phyloP scores from a whole-genome alignment of 2,329 filamentous ascomycete genomes.

The Sporothrix variecibatus region DNA sequence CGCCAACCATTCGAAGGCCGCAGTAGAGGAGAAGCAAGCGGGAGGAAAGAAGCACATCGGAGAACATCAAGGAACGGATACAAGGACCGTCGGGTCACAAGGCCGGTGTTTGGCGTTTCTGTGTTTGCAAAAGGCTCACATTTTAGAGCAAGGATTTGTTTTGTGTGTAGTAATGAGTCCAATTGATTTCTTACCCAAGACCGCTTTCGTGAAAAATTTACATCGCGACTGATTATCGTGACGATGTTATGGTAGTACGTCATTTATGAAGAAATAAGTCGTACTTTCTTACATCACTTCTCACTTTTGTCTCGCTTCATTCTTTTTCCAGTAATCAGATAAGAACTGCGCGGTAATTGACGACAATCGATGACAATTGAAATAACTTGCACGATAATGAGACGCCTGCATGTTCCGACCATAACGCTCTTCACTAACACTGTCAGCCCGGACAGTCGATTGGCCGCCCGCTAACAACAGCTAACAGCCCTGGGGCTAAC shows the following conservation, averaged over 20 bases:
- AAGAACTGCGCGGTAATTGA: background rate
- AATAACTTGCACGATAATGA: too few relatives aligned
- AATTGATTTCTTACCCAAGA: background rate
- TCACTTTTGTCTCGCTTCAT: background rate
- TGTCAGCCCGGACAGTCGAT: background rate
- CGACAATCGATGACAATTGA: background rate
- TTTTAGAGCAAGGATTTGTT: background rate
- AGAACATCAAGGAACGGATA: background rate
- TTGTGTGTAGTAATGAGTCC: background rate
- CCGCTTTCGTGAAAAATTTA: too few relatives aligned
- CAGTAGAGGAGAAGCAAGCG: background rate
- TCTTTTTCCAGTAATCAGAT: background rate
- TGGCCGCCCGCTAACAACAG: background rate
- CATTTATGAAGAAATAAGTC: background rate
- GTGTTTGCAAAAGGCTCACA: background rate
- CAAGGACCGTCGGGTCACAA: background rate
- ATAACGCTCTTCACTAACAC: background rate
- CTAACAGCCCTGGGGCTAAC: background rate
- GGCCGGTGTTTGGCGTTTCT: constrained; percentile 2
- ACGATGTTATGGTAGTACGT: background rate
- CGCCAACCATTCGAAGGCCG: constrained; percentile 54
- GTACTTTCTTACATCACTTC: background rate
- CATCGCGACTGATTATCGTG: too few relatives aligned
- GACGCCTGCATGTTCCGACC: background rate
- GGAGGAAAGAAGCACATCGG: background rate